Percentiles rank a stretch among this genome's conserved stretches.
Evolutionary conservation across 1,139 yeast species (phyloP).

Genomic region (Yamadazyma diospyri): DNA sequence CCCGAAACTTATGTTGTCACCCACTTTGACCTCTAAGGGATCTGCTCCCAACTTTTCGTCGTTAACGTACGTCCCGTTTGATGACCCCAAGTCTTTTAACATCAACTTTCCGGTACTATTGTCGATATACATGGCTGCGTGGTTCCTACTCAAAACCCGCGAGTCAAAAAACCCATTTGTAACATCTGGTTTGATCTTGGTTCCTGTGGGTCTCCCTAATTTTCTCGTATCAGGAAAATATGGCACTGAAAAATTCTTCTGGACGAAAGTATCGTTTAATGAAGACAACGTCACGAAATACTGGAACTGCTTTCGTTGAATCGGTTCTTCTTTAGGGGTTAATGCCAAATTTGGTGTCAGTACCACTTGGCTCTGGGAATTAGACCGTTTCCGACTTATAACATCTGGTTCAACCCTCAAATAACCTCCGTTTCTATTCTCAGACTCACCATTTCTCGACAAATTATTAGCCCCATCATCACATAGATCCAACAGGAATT

Average conservation of each 20-base stretch:
- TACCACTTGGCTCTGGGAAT: conserved; percentile 25
- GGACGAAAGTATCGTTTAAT: conserved; percentile 76
- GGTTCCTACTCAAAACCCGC: conserved; percentile 86
- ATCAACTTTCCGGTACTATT: conserved; percentile 63
- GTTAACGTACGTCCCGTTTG: conserved; percentile 93
- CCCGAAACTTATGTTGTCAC: conserved; percentile 84
- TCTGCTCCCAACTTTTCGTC: conserved; percentile 65
- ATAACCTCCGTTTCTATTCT: no score
- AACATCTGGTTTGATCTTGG: conserved; percentile 67
- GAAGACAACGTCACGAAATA: conserved; percentile 67
- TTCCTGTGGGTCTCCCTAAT: conserved; percentile 82
- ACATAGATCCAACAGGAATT: conserved; percentile 18
- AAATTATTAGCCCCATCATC: no score
- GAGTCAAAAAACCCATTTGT: conserved; percentile 94
- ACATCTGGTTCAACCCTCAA: no score
- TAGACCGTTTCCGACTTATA: conserved; percentile 32
- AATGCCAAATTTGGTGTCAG: conserved; percentile 11
- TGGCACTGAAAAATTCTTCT: conserved; percentile 78
- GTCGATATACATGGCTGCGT: conserved; percentile 85
- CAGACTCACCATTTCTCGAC: no score
- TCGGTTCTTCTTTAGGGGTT: conserved; percentile 4
- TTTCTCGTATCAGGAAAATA: conserved; percentile 78
- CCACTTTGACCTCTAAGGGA: conserved; percentile 61
- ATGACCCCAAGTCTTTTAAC: conserved; percentile 82
- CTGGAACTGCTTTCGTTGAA: conserved; percentile 32